Conservation (phyloP, 1,284 basidiomycete species). For the Apiotrichum domesticum region DNA sequence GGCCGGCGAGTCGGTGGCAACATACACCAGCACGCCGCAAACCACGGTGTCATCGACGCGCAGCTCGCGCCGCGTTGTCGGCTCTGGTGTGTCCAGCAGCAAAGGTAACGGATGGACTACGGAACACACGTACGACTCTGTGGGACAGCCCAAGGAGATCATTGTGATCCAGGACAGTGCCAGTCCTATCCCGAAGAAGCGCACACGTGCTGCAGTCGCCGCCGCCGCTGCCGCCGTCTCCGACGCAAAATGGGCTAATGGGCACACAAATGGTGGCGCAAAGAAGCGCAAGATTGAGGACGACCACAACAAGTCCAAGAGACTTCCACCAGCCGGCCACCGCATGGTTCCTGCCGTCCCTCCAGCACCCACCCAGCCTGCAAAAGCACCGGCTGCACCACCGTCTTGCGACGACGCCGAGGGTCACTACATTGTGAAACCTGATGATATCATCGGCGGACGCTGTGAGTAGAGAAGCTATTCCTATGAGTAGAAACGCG, state of each 20-base stretch:
- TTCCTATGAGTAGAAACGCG: not conserved
- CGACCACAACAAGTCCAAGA: conserved; percentile 15
- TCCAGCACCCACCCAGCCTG: not conserved
- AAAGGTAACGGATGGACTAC: conserved; percentile 38
- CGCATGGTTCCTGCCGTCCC: not conserved
- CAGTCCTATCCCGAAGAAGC: conserved; percentile 33
- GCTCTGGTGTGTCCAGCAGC: conserved; percentile 3
- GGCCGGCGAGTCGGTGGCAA: conserved; percentile 21
- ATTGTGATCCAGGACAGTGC: conserved; percentile 42
- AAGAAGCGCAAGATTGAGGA: conserved; percentile 41
- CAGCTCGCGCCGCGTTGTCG: conserved; percentile 9
- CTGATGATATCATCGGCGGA: conserved; percentile 74
- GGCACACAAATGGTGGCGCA: conserved; percentile 3
- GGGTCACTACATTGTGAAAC: conserved; percentile 87
- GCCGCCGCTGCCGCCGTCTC: conserved; percentile 18
- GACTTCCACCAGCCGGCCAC: conserved; percentile 5
- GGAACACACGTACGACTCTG: conserved; percentile 41
- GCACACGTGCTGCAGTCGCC: conserved; percentile 38
- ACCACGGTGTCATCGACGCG: conserved; percentile 17
- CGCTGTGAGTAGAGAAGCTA: conserved; percentile 58
- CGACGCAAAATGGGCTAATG: conserved; percentile 11
- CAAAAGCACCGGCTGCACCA: too few relatives aligned
- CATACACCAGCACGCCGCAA: conserved; percentile 17
- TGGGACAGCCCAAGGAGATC: conserved; percentile 40
- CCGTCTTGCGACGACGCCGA: conserved; percentile 78